Base-by-base conservation (phyloP, 805 yeast species). In the Middelhovenomyces tepae region DNA sequence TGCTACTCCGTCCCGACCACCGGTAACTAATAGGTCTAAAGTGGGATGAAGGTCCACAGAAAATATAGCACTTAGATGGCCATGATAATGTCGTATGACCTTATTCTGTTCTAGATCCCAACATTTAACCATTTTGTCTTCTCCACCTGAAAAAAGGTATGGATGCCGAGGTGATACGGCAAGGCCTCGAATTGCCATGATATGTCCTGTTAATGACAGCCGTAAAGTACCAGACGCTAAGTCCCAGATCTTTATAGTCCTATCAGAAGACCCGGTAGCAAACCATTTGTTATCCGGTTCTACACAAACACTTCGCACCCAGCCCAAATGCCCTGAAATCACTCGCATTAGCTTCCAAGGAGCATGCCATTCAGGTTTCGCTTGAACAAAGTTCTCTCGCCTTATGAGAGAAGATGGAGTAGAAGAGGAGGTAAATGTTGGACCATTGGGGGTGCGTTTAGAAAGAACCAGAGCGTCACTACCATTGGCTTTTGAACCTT, bases 71-170 rank as follows among this genome's bases (percentile, higher is more conserved):
- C 94, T 83, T 16, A 84, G 64, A 59, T 91, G 98, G 3, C 98
- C 99, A 58, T 87, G 93, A 56, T 84, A 91, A 47, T 86, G 85
- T 36, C 96, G 64, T 3, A 86, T 71, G 2, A 83, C 74, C 45
- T 73, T 73, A 47, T 87, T 84, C 48, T 75, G 72, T 54, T 89
- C 97, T 45, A 91, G 65, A 61, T 91, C 99, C 96, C 97, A 91
- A 56, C 97, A 87, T 51, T 84, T 75, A 7, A 86, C 84, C 16
- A 86, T 68, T 54, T 87, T 87, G 54, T 91, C 99, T 51, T 91
- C 97, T 27, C 95, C 81, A 16, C 91, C 87, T 9, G 89, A 74
- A 53, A 87, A 91, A 63, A 91, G 60, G 54, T 89, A 89, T 0
- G 97, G 95, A 51, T 78, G 85, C 35, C 80, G 63, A 2, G 67